These are phyloP conservation scores for Vitis hybrid DNA, from an alignment of 177 flowering plant species.

Conservation along the genomic window DNA sequence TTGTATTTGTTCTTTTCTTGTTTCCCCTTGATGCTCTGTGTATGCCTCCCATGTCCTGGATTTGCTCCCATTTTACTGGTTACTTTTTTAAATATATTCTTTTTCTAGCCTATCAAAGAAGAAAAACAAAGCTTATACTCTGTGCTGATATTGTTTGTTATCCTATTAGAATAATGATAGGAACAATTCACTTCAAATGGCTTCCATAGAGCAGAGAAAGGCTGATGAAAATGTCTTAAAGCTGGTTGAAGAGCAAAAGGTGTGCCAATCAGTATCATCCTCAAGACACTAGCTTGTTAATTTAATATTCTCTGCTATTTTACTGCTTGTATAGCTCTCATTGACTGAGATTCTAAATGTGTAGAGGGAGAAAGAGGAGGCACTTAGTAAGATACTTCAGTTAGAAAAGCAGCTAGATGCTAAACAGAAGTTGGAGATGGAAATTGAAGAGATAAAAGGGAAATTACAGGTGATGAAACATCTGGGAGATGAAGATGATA, in stretches of 20 bases:
- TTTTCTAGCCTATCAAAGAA: too few relatives aligned
- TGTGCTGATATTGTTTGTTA: background rate
- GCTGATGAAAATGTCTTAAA: constrained; percentile 62
- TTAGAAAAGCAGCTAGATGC: constrained; percentile 47
- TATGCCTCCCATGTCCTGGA: too few relatives aligned
- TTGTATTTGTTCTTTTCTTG: too few relatives aligned
- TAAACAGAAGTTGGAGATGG: constrained; percentile 57
- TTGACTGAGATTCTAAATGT: constrained; percentile 9
- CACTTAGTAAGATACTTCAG: constrained; percentile 37
- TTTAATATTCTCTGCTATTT: background rate
- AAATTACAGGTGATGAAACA: constrained; percentile 52
- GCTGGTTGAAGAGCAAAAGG: constrained; percentile 67
- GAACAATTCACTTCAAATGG: constrained; percentile 50
- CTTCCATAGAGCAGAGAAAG: constrained; percentile 60
- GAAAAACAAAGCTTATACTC: too few relatives aligned
- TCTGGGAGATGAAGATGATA: constrained; percentile 48
- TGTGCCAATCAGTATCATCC: constrained; percentile 16
- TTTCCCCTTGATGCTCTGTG: too few relatives aligned
- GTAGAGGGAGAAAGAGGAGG: constrained; percentile 44
- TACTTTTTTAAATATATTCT: too few relatives aligned
- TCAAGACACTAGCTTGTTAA: background rate
- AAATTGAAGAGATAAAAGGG: constrained; percentile 53
- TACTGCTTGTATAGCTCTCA: background rate
- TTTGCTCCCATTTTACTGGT: too few relatives aligned
- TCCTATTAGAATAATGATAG: constrained; percentile 44